These are phyloP conservation scores for Trapa incisa DNA, from an alignment of 345 rosid species.

Conservation along the genomic window DNA sequence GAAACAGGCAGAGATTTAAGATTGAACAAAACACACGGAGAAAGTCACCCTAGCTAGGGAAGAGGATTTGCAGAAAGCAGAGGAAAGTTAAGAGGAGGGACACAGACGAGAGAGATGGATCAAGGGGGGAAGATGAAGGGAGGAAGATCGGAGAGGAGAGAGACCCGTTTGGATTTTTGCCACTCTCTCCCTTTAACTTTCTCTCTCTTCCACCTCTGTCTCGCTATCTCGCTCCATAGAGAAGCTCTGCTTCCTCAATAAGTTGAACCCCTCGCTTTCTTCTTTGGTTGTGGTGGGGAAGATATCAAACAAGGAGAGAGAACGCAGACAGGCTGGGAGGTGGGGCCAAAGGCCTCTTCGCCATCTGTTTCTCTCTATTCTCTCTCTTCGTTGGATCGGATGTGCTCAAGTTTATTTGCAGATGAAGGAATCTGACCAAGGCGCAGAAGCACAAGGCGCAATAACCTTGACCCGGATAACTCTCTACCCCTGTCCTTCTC, in stretches of 20 bases:
- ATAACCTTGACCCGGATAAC: too few relatives aligned
- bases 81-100: not conserved
- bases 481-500: too few relatives aligned
- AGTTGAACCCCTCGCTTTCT: too few relatives aligned
- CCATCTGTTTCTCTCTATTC: too few relatives aligned
- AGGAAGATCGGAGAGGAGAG: not conserved
- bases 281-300: slow-evolving; percentile 2
- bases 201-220: not conserved
- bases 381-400: too few relatives aligned
- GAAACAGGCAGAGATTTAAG: too few relatives aligned
- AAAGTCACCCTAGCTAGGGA: not conserved
- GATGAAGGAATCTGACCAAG: not conserved
- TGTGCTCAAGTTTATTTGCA: not conserved
- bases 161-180: not conserved
- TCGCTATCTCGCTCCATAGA: too few relatives aligned
- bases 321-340: slow-evolving; percentile 2
- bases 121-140: not conserved
- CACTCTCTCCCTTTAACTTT: not conserved
- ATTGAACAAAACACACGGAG: not conserved
- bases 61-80: slow-evolving; percentile 1
- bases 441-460: too few relatives aligned
- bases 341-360: not conserved
- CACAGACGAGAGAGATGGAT: not conserved
- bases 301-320: not conserved
- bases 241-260: not conserved